Evolutionary conservation across 2,329 filamentous ascomycete species (phyloP), one percentile per base, ranked within the genome.

Genomic region (Colletotrichum coccodes): DNA sequence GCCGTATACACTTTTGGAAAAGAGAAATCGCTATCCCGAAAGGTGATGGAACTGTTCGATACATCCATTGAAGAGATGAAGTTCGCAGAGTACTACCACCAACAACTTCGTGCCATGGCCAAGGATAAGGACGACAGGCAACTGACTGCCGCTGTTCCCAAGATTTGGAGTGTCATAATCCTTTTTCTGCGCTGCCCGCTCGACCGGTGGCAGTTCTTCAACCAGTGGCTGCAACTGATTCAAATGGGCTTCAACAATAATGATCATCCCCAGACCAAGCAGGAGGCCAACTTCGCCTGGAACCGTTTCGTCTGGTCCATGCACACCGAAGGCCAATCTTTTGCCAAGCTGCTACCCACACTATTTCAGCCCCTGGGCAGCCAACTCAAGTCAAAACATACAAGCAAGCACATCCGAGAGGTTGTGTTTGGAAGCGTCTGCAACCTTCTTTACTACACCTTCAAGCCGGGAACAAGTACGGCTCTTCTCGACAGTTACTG

Each of bases 131-230:
- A 90, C 70, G 85, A 87, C 57, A 89, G 85, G 70, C 87, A 80
- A 52, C 69, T 72, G 9, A 65, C 70, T 28, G 79, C 85, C 0
- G 85, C 89, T 44, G 94, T 97, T 0, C 95, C 96, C 6, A 92
- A 94, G 72, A 93, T 98, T 26, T 98, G 95, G 95, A 92, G 92
- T 67, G 88, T 94, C 40, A 84, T 97, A 3, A 89, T 95, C 7
- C 85, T 97, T 2, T 89, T 97, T 63, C 83, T 98, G 54, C 90
- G 92, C 81, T 89, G 81, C 79, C 90, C 78, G 72, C 85, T 83
- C 75, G 89, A 83, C 72, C 90, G 77, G 81, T 98, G 95, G 93
- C 85, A 91, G 36, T 89, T 92, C 75, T 90, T 94, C 71, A 87
- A 85, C 32, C 85, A 87, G 6, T 98, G 94, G 92, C 84, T 98